A percentile compares a stretch with the other conserved stretches of the same genome.
Conservation (phyloP, 2,329 filamentous ascomycete genomes). For the Calonectria leucothoes region DNA sequence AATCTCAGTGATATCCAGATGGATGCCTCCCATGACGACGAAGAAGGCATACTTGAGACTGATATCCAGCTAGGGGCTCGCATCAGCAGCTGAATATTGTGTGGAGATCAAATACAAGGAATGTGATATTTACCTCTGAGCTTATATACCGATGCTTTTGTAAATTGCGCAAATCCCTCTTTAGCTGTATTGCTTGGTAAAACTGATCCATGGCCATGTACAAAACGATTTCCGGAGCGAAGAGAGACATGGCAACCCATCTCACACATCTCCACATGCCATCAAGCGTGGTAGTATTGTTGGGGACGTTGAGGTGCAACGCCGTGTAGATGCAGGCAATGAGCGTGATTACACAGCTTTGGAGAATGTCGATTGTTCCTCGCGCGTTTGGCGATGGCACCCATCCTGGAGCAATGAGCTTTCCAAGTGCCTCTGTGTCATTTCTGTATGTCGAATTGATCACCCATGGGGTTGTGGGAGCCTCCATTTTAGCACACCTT, state of each 20-base stretch:
- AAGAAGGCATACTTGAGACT: slow-evolving; percentile 43
- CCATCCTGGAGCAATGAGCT: slow-evolving; percentile 4
- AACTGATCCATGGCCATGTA: slow-evolving; percentile 35
- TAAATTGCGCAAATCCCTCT: neutral
- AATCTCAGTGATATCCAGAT: slow-evolving; percentile 25
- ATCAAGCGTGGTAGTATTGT: slow-evolving; percentile 1
- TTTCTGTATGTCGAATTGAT: neutral
- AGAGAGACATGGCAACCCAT: slow-evolving; percentile 46
- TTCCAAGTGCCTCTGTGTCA: neutral
- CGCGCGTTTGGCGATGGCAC: slow-evolving; percentile 35
- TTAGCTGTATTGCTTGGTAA: slow-evolving; percentile 11
- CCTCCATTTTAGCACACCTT: neutral
- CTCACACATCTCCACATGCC: slow-evolving; percentile 30
- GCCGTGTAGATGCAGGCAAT: slow-evolving; percentile 51
- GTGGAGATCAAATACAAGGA: neutral
- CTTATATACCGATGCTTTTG: neutral
- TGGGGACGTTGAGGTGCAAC: slow-evolving; percentile 51
- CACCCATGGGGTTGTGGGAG: neutral
- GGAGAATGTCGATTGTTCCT: slow-evolving; percentile 47
- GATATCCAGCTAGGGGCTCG: neutral
- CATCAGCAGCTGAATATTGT: neutral
- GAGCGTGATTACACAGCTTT: slow-evolving; percentile 48
- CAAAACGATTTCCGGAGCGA: slow-evolving; percentile 48
- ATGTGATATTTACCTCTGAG: too few relatives aligned
- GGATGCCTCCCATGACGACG: slow-evolving; percentile 45